Conservation (phyloP, 2,329 filamentous ascomycete genomes). For the Stagonosporopsis vannaccii region DNA sequence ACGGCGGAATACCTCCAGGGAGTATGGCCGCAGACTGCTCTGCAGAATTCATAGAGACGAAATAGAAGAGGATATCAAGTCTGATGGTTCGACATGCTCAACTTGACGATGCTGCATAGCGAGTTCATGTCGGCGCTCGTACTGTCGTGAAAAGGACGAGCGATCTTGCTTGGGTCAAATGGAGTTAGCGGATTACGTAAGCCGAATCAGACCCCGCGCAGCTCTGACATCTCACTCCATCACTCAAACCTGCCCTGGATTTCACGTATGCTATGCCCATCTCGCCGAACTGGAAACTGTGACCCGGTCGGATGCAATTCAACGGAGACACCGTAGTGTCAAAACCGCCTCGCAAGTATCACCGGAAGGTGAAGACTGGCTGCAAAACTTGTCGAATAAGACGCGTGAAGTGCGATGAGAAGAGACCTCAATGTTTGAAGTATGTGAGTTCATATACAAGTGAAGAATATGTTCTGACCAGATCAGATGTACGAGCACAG, state of each 20-base stretch:
- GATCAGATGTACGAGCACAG: constrained; percentile 30
- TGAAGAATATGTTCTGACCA: constrained; percentile 1
- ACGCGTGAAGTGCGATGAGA: constrained; percentile 37
- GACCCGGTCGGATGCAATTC: constrained; percentile 1
- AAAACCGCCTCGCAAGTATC: neutral
- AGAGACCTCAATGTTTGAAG: constrained; percentile 29
- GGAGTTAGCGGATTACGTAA: neutral
- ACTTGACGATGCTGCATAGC: neutral
- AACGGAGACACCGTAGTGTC: neutral
- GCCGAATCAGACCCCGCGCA: neutral
- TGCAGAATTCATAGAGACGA: neutral
- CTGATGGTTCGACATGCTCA: neutral
- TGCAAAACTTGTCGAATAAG: constrained; percentile 35
- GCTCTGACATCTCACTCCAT: too few species aligned
- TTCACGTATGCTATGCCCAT: neutral
- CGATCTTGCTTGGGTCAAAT: neutral
- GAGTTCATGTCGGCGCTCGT: neutral
- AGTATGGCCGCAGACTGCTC: neutral
- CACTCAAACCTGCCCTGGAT: too few species aligned
- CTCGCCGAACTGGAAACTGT: neutral
- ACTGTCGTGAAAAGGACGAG: neutral
- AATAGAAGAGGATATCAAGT: neutral
- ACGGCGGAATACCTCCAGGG: neutral
- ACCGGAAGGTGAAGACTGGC: constrained; percentile 28
- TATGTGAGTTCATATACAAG: constrained; percentile 1